These are phyloP conservation scores for Scheffersomyces coipomensis DNA, from an alignment of 805 yeast species.

Conservation along the genomic window DNA sequence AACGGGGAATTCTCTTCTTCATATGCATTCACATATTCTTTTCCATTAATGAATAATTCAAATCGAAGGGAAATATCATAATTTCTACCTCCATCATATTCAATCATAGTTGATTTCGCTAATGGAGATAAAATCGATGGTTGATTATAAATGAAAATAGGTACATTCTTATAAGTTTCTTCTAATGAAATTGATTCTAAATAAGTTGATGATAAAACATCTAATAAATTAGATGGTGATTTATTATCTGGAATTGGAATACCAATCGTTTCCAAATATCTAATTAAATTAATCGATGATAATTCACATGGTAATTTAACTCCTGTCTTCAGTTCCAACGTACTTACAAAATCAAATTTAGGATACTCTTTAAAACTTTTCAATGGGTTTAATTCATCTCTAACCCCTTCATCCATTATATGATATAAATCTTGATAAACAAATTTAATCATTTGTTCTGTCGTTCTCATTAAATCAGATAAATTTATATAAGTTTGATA, in stretches of 20 bases:
- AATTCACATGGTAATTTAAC: constrained; percentile 44
- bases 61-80: constrained; percentile 64
- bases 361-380: constrained; percentile 10
- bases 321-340: constrained; percentile 56
- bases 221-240: constrained; percentile 62
- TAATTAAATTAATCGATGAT: constrained; percentile 36
- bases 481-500: constrained; percentile 72
- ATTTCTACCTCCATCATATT: constrained; percentile 22
- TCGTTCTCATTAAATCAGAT: constrained; percentile 61
- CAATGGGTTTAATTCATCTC: neutral
- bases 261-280: constrained; percentile 38
- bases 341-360: constrained; percentile 64
- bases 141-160: constrained; percentile 77
- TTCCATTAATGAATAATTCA: constrained; percentile 77
- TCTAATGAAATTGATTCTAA: constrained; percentile 61
- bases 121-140: constrained; percentile 86
- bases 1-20: constrained; percentile 94
- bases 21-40: constrained; percentile 87
- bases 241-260: constrained; percentile 33
- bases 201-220: constrained; percentile 56
- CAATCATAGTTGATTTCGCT: constrained; percentile 58
- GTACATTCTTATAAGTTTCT: constrained; percentile 30
- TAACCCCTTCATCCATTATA: neutral
- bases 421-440: constrained; percentile 32
- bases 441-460: constrained; percentile 54